Base-by-base conservation (phyloP, 495 filamentous ascomycete species). In the Aspergillus ostianus region DNA sequence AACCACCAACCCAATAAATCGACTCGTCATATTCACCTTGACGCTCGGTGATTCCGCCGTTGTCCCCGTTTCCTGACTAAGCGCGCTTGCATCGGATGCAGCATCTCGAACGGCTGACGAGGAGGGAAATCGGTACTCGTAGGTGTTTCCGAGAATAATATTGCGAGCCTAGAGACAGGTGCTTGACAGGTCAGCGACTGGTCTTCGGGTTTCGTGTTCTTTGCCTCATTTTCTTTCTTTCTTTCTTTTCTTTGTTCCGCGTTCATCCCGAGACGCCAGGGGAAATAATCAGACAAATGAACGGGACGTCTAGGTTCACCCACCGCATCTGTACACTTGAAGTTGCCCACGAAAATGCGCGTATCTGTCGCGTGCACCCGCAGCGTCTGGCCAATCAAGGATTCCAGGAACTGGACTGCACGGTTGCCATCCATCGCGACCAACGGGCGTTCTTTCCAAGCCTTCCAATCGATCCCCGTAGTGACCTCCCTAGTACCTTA, bases 301-400 rank as follows among this genome's bases (percentile, higher is more conserved):
- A 46, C 26, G 47, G 50, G 55, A 45, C 36, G 36, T 41, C 36
- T 15, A 41, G 36, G 36, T 63, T 36, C 21, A 68, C 76, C 64
- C 69, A 96, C 94, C 53, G 89, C 86, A 77, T 98, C 94, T 20
- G 92, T 96, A 74, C 95, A 98, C 73, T 93, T 97, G 76, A 98
- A 90, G 58, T 84, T 78, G 36, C 94, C 94, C 44, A 91, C 80
- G 73, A 98, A 98, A 77, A 97, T 88, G 47, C 94, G 90, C 26
- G 78, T 81, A 70, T 98, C 94, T 5, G 87, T 90, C 26, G 88
- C 90, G 64, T 90, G 85, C 53, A 98, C 78, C 60, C 93, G 88
- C 45, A 98, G 74, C 10, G 70, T 74, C 27, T 77, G 79, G 27
- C 78, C 80, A 47, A 84, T 69, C n/a, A 84, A 64, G 8, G 71